Percentiles rank a stretch among this genome's conserved stretches.
Conservation (phyloP, 148 eudicot genomes). For the Diospyros lotus region DNA sequence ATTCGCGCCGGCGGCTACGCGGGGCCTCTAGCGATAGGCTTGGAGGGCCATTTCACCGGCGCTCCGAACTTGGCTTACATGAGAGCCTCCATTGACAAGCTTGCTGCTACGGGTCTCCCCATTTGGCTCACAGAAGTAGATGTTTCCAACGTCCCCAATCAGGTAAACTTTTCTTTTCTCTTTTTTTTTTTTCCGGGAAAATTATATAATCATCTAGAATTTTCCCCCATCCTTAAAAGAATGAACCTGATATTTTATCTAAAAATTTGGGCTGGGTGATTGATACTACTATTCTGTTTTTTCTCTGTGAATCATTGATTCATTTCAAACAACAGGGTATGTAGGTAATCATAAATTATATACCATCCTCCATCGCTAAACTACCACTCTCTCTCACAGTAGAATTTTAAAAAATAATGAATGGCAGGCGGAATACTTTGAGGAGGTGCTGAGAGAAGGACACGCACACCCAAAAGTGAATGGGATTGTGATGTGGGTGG, state of each 20-base stretch:
- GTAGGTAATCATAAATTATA: no score
- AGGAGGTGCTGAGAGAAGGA: constrained; percentile 42
- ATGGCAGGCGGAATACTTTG: constrained; percentile 33
- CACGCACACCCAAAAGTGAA: constrained; percentile 38
- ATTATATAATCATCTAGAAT: no score
- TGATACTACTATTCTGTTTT: no score
- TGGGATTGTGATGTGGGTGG: constrained; percentile 60
- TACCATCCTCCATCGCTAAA: no score
- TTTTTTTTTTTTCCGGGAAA: no score
- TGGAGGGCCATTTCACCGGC: constrained; percentile 38
- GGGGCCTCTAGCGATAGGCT: constrained; percentile 41
- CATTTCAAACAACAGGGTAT: no score
- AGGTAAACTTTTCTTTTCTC: constrained; percentile 25
- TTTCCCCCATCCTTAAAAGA: no score
- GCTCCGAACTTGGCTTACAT: constrained; percentile 51
- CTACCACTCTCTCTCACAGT: no score
- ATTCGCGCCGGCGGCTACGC: constrained; percentile 30
- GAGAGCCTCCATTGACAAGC: constrained; percentile 45
- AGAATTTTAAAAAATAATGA: background rate
- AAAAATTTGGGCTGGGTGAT: no score
- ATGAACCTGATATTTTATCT: no score
- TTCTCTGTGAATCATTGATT: no score
- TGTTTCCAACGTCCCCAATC: constrained; percentile 35
- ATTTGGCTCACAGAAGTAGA: constrained; percentile 66
- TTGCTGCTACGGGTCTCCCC: constrained; percentile 39